Evolutionary conservation across 1,284 basidiomycete species (phyloP).

Genomic region (Sphaerobolus stellatus): DNA sequence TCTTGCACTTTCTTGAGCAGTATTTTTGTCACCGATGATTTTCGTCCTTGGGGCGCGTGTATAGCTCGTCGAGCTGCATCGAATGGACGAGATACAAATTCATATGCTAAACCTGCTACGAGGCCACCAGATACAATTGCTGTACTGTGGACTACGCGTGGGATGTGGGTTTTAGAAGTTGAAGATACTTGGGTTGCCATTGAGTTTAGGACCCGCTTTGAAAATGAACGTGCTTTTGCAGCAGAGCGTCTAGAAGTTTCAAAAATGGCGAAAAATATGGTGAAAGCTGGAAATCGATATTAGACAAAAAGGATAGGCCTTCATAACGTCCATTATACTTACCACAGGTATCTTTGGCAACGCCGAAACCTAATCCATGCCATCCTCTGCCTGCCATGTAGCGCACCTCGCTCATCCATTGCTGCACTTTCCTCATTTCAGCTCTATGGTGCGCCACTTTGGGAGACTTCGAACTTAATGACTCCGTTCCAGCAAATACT

Average conservation of each 20-base stretch:
- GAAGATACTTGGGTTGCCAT: conserved; percentile 24
- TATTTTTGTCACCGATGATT: conserved; percentile 22
- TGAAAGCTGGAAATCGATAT: conserved; percentile 67
- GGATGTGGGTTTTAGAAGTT: conserved; percentile 31
- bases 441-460: conserved; percentile 39
- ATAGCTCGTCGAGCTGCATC: conserved; percentile 61
- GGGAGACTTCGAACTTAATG: conserved; percentile 28
- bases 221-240: conserved; percentile 15
- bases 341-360: conserved; percentile 73
- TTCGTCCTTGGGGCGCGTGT: conserved; percentile 23
- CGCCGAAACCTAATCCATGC: conserved; percentile 75
- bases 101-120: conserved; percentile 68
- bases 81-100: conserved; percentile 65
- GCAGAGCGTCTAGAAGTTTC: conserved; percentile 60
- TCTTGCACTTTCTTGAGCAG: conserved; percentile 43
- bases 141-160: conserved; percentile 54
- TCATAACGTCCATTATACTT: conserved; percentile 20
- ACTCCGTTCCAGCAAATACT: conserved; percentile 59
- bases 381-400: conserved; percentile 79
- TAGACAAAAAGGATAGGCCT: neutral
- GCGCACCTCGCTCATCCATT: conserved; percentile 73
- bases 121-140: conserved; percentile 74
- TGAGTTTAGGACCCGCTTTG: conserved; percentile 15
- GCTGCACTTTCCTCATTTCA: conserved; percentile 62
- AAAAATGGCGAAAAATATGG: conserved; percentile 72